These are phyloP conservation scores for Hypoxylon fragiforme DNA, from an alignment of 495 filamentous ascomycete species.

Conservation along the genomic window DNA sequence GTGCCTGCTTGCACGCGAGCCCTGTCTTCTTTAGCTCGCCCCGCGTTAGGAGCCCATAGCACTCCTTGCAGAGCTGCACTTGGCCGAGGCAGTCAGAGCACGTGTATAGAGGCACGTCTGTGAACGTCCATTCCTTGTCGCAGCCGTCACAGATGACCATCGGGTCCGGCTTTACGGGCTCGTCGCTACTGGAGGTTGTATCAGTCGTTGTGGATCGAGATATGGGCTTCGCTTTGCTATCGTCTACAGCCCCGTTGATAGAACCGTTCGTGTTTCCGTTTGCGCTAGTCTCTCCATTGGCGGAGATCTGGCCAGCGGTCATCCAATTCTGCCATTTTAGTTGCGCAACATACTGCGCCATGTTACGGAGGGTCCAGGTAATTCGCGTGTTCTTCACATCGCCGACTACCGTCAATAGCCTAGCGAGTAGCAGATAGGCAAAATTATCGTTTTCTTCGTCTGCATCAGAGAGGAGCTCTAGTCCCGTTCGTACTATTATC, in stretches of 20 bases:
- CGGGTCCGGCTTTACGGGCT: constrained; percentile 20
- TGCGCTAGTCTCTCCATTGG: background rate
- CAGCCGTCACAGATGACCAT: constrained; percentile 32
- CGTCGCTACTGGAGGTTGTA: background rate
- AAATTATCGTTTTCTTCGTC: constrained; percentile 49
- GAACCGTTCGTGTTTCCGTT: background rate
- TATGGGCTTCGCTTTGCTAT: background rate
- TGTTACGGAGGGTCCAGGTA: constrained; percentile 29
- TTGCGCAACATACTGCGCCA: constrained; percentile 16
- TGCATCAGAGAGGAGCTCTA: constrained; percentile 50
- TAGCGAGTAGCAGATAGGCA: constrained; percentile 39
- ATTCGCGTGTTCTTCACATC: constrained; percentile 34
- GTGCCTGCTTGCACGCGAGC: constrained; percentile 40
- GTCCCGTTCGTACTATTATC: constrained; percentile 37
- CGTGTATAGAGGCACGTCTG: constrained; percentile 24
- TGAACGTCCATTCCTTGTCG: constrained; percentile 27
- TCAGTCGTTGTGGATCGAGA: background rate
- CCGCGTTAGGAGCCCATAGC: constrained; percentile 34
- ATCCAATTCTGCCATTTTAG: constrained; percentile 44
- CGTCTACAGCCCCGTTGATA: background rate
- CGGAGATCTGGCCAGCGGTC: constrained; percentile 30
- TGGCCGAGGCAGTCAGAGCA: constrained; percentile 30
- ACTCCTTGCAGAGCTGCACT: constrained; percentile 31
- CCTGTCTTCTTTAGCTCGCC: constrained; percentile 35
- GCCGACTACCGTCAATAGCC: constrained; percentile 34